Evolutionary conservation across 352 stramenopile genomes (phyloP).

Genomic region (Globisporangium perplexum): DNA sequence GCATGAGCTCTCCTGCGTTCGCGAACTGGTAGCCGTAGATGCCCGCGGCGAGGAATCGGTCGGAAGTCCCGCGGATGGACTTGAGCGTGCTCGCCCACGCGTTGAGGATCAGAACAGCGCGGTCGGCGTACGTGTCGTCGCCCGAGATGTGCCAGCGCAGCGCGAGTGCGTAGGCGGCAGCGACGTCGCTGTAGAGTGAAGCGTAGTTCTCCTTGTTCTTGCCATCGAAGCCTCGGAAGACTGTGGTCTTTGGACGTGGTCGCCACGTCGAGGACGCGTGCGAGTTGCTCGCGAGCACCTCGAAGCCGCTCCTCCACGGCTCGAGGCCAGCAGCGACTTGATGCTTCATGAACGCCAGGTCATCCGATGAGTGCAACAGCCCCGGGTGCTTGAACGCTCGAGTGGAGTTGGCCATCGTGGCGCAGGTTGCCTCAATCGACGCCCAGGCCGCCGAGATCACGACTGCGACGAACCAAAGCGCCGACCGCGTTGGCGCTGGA

Average conservation of each 20-base stretch:
- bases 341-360: constrained; percentile 11
- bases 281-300: constrained; percentile 13
- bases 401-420: constrained; percentile 1
- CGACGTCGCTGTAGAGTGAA: neutral
- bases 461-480: no score
- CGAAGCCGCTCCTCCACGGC: constrained; percentile 17
- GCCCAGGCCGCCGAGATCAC: no score
- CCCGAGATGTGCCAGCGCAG: constrained; percentile 14
- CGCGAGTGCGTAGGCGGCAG: constrained; percentile 7
- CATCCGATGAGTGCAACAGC: constrained; percentile 12
- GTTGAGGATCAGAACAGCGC: constrained; percentile 11
- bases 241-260: no score
- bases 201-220: neutral
- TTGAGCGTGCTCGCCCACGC: constrained; percentile 12
- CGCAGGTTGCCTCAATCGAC: constrained; percentile 2
- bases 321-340: constrained; percentile 11
- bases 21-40: constrained; percentile 20
- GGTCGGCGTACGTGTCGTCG: constrained; percentile 10
- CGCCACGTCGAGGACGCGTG: constrained; percentile 11
- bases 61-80: constrained; percentile 9
- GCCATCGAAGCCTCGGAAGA: no score
- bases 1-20: constrained; percentile 17
- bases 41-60: constrained; percentile 14
- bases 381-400: constrained; percentile 12
- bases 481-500: no score